A percentile compares a stretch with the other conserved stretches of the same genome.
phyloP scores from a whole-genome alignment of 805 yeast genomes.

The Candida maltosa region DNA sequence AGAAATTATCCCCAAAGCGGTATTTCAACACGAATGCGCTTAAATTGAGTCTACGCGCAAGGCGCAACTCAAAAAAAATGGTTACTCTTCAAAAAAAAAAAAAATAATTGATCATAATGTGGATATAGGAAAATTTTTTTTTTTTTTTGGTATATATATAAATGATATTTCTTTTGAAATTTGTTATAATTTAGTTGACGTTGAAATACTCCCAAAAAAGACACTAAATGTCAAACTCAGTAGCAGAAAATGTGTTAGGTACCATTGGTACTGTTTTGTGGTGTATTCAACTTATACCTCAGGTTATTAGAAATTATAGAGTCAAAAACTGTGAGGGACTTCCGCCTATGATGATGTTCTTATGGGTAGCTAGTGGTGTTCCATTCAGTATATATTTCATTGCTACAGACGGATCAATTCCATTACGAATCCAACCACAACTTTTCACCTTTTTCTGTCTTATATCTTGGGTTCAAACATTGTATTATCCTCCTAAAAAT shows the following conservation, averaged over 20 bases:
- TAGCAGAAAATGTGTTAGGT: constrained; percentile 73
- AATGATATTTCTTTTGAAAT: no score
- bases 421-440: constrained; percentile 85
- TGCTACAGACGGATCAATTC: constrained; percentile 65
- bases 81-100: no score
- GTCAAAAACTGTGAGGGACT: constrained; percentile 81
- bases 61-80: no score
- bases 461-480: constrained; percentile 59
- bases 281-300: constrained; percentile 92
- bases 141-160: no score
- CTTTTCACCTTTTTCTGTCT: constrained; percentile 69
- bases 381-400: constrained; percentile 87
- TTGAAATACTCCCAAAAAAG: no score
- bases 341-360: constrained; percentile 82
- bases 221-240: constrained; percentile 26
- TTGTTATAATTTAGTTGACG: no score
- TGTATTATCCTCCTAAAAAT: constrained; percentile 68
- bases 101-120: no score
- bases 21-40: no score
- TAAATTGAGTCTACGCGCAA: no score
- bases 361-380: constrained; percentile 74
- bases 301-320: constrained; percentile 68
- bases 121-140: no score
- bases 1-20: no score
- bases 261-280: constrained; percentile 88